A percentile compares a stretch with the other conserved stretches of the same genome.
Conservation (phyloP, 371 early-diverging fungal genomes). For the Mortierella sp. region DNA sequence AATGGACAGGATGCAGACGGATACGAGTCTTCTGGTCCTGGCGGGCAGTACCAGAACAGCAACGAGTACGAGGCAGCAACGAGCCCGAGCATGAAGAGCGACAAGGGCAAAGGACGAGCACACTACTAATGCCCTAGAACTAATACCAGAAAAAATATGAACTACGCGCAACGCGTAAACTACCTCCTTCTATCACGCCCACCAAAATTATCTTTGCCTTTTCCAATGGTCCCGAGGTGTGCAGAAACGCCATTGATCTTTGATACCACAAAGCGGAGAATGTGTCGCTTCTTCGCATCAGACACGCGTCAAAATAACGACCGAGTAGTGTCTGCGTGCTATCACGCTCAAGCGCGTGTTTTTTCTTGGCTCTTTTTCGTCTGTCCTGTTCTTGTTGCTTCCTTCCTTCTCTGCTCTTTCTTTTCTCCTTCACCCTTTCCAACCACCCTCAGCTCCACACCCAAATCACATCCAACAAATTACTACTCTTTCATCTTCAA, state of each 20-base stretch:
- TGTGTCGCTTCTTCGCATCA: not conserved
- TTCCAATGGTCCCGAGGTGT: not conserved
- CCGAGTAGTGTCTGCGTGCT: not conserved
- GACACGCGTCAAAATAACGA: not conserved
- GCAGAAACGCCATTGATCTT: not conserved
- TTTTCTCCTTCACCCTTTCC: not conserved
- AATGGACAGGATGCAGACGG: slow-evolving; percentile 9
- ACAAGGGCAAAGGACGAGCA: slow-evolving; percentile 40
- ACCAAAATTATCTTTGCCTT: too few relatives aligned
- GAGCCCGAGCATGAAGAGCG: slow-evolving; percentile 42
- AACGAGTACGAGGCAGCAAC: slow-evolving; percentile 55
- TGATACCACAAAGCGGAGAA: not conserved
- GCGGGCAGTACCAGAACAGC: slow-evolving; percentile 47
- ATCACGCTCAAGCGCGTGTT: not conserved
- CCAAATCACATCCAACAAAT: not conserved
- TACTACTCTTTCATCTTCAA: too few relatives aligned
- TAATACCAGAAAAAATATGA: not conserved
- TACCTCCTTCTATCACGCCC: not conserved
- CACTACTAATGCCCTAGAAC: not conserved
- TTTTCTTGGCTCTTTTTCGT: not conserved
- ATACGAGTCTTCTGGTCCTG: slow-evolving; percentile 25
- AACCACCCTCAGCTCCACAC: not conserved
- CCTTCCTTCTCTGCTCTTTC: not conserved
- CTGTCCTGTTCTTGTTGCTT: not conserved
- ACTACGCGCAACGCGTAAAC: not conserved